phyloP scores from a whole-genome alignment of 2,329 filamentous ascomycete species.

The Pseudocercospora vitis region DNA sequence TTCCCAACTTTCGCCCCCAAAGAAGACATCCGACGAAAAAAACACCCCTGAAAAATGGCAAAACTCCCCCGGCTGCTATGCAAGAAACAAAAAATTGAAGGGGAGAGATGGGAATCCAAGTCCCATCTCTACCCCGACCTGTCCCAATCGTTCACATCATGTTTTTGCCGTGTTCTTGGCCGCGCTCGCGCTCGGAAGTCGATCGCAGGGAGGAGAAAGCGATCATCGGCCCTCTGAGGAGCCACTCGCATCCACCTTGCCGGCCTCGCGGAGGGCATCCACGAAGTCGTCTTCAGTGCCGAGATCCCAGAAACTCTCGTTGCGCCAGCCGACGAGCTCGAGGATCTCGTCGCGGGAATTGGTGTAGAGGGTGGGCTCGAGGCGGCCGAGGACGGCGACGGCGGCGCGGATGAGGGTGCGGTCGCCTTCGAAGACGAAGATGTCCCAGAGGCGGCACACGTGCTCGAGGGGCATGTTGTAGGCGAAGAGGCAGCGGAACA shows the following conservation, averaged over 20 bases:
- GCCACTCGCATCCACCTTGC: conserved; percentile 35
- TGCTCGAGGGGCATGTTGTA: conserved; percentile 40
- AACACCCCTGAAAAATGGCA: too few relatives aligned
- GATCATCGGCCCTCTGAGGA: neutral
- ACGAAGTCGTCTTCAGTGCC: conserved; percentile 45
- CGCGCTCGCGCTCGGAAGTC: too few relatives aligned
- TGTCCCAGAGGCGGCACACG: conserved; percentile 73
- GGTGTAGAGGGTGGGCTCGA: conserved; percentile 55
- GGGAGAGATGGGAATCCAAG: too few relatives aligned
- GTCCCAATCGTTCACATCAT: too few relatives aligned
- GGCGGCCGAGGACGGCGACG: conserved; percentile 61
- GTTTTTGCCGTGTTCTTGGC: too few relatives aligned
- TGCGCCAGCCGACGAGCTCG: conserved; percentile 45
- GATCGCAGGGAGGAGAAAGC: neutral
- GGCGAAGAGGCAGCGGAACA: conserved; percentile 37
- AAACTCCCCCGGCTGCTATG: too few relatives aligned
- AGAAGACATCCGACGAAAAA: neutral
- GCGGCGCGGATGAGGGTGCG: conserved; percentile 68
- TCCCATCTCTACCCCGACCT: too few relatives aligned
- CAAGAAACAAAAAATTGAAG: too few relatives aligned
- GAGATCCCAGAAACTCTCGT: conserved; percentile 34
- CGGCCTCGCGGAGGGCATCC: conserved; percentile 39
- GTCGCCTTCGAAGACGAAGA: conserved; percentile 81
- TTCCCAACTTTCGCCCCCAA: neutral
- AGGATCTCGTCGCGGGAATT: conserved; percentile 46